These are phyloP conservation scores for Gossypium herbaceum DNA, from an alignment of 345 rosid species.

Conservation along the genomic window DNA sequence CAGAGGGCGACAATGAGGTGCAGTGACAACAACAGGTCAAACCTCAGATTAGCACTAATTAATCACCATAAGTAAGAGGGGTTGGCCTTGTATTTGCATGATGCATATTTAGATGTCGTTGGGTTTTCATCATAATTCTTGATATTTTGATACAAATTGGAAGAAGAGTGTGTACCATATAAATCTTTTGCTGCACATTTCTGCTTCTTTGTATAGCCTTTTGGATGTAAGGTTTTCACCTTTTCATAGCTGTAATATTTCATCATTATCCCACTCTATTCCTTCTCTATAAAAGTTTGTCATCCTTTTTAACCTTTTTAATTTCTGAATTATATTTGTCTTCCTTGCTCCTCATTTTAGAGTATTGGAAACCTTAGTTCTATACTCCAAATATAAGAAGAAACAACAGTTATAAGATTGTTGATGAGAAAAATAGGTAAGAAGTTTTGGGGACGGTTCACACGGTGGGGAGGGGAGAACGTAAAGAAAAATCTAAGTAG, in stretches of 20 bases:
- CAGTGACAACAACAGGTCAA: conserved; percentile 14
- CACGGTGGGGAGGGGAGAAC: too few relatives aligned
- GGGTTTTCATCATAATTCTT: neutral
- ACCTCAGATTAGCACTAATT: conserved; percentile 29
- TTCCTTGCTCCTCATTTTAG: too few relatives aligned
- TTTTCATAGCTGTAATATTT: neutral
- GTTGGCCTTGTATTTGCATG: neutral
- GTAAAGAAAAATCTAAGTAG: too few relatives aligned
- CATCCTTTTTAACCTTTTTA: too few relatives aligned
- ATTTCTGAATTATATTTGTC: neutral
- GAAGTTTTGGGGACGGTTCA: too few relatives aligned
- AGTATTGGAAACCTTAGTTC: too few relatives aligned
- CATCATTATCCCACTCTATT: neutral
- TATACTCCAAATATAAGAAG: too few relatives aligned
- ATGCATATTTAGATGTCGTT: neutral
- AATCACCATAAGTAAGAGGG: neutral
- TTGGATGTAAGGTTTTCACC: neutral
- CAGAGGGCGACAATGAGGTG: conserved; percentile 27
- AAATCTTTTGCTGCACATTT: neutral
- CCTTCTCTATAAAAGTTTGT: neutral
- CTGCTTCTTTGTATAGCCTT: neutral
- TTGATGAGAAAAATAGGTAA: too few relatives aligned
- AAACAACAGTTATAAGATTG: too few relatives aligned
- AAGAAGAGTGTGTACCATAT: neutral
- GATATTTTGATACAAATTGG: neutral